Base-by-base conservation (phyloP, 345 rosid species). In the Microcos paniculata region DNA sequence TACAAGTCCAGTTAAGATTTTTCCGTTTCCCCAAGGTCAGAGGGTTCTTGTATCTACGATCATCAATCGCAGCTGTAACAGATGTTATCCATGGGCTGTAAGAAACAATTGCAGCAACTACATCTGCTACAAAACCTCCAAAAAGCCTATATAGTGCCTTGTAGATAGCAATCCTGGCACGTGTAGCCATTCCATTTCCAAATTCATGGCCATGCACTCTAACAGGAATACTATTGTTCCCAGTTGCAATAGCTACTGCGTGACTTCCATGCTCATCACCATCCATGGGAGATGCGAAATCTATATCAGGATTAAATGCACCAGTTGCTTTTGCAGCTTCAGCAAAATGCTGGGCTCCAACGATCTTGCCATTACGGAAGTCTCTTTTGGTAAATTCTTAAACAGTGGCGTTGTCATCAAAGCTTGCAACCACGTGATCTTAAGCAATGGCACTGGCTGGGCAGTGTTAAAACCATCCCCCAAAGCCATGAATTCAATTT, bases 241-340 rank as follows among this genome's bases (percentile, higher is more conserved):
- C 99, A 43, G 99, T 98, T 57, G 99, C 99, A 76, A 96, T 96
- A 66, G 98, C 92, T 76, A 98, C 99, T 57, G 96, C 93, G 76
- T 96, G 99, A 88, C 99, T 96, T 87, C 98, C 98, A 85, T 96
- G 98, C 74, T 98, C 99, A 88, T 96, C 99, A 30, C 97, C 98
- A 91, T 96, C 99, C 94, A 96, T 53, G 49, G 99, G 98, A 70
- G 98, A 96, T 84, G 94, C 97, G 85, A 75, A 93, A 87, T 96
- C 98, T 63, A 91, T 73, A 43, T 85, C 81, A 53, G 98, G 97
- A 85, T 93, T 93, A 81, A 96, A 93, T 45, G 90, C 86, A 67
- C 97, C 92, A 83, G 98, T 92, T 58, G 97, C 99, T 81, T 78
- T 92, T 62, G 99, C 99, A 14, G 98, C 99, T 86, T 87, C 85